Percentiles rank a stretch among this genome's conserved stretches.
These are phyloP conservation scores for Penicillium pancosmium DNA, from an alignment of 495 filamentous ascomycete genomes.

Conservation along the genomic window DNA sequence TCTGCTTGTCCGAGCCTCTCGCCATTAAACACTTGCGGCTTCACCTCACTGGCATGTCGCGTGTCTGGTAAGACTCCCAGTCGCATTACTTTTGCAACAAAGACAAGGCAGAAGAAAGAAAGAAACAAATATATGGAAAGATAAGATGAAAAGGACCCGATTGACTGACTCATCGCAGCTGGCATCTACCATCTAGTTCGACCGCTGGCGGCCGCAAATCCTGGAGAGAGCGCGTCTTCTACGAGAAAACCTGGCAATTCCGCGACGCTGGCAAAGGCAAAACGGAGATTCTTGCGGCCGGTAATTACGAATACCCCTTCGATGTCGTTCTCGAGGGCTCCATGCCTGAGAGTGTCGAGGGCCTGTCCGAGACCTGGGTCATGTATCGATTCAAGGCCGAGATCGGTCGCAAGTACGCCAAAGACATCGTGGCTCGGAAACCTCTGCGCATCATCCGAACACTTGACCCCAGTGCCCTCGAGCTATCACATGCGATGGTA, in stretches of 20 bases:
- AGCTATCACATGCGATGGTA: slow-evolving; percentile 84
- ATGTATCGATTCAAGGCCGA: slow-evolving; percentile 88
- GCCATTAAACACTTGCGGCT: slow-evolving; percentile 73
- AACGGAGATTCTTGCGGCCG: slow-evolving; percentile 66
- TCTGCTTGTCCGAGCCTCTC: slow-evolving; percentile 70
- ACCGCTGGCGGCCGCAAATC: slow-evolving; percentile 48
- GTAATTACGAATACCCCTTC: slow-evolving; percentile 92
- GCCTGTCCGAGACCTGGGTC: slow-evolving; percentile 76
- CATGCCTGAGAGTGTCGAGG: slow-evolving; percentile 86
- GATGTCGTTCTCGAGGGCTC: slow-evolving; percentile 74
- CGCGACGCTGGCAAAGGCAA: slow-evolving; percentile 50
- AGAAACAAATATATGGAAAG: background rate
- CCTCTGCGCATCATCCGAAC: slow-evolving; percentile 88
- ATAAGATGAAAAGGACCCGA: background rate
- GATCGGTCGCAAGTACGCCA: slow-evolving; percentile 76
- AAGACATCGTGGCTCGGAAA: slow-evolving; percentile 76
- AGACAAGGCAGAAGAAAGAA: background rate
- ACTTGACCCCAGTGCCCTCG: slow-evolving; percentile 75
- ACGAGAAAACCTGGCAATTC: slow-evolving; percentile 59
- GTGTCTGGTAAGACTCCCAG: slow-evolving; percentile 61
- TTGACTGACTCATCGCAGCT: slow-evolving; percentile 35
- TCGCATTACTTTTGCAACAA: background rate
- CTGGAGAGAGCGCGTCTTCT: slow-evolving; percentile 58
- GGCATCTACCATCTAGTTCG: slow-evolving; percentile 50
- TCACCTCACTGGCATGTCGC: slow-evolving; percentile 69